Conservation (phyloP, 2,329 filamentous ascomycete genomes). For the Colletotrichum lentis region DNA sequence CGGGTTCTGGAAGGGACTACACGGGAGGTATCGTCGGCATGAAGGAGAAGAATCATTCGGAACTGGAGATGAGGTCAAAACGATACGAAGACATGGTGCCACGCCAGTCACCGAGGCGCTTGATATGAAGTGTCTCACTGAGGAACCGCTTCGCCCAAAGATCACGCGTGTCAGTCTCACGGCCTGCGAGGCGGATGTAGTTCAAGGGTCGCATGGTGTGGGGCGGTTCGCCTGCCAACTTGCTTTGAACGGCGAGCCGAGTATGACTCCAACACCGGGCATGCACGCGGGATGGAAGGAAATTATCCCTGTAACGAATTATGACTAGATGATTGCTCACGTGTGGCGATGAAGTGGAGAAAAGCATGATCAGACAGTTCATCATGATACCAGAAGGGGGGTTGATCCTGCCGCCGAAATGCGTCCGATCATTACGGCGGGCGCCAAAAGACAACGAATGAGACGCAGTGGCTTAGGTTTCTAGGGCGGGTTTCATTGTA, state of each 20-base stretch:
- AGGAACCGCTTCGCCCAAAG: background rate
- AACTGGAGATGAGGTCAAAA: conserved; percentile 61
- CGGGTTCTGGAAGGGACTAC: conserved; percentile 52
- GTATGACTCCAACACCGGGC: background rate
- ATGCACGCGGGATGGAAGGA: background rate
- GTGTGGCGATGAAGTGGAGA: background rate
- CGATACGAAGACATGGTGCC: conserved; percentile 68
- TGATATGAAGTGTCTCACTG: conserved; percentile 43
- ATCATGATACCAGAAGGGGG: conserved; percentile 11
- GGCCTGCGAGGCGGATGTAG: background rate
- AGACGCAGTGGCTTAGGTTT: conserved; percentile 20
- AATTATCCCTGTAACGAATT: conserved; percentile 14
- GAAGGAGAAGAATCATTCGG: conserved; percentile 47
- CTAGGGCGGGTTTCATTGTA: conserved; percentile 30
- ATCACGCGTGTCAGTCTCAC: background rate
- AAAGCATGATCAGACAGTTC: background rate
- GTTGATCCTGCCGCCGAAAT: conserved; percentile 1
- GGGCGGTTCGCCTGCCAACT: background rate
- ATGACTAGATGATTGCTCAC: conserved; percentile 29
- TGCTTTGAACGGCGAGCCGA: background rate
- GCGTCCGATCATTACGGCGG: background rate
- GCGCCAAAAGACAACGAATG: background rate
- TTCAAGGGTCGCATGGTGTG: background rate
- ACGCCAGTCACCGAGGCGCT: conserved; percentile 57
- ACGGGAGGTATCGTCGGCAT: conserved; percentile 28